Evolutionary conservation across 192 early-diverging fungal genomes (phyloP).

Genomic region (Geranomyces variabilis): DNA sequence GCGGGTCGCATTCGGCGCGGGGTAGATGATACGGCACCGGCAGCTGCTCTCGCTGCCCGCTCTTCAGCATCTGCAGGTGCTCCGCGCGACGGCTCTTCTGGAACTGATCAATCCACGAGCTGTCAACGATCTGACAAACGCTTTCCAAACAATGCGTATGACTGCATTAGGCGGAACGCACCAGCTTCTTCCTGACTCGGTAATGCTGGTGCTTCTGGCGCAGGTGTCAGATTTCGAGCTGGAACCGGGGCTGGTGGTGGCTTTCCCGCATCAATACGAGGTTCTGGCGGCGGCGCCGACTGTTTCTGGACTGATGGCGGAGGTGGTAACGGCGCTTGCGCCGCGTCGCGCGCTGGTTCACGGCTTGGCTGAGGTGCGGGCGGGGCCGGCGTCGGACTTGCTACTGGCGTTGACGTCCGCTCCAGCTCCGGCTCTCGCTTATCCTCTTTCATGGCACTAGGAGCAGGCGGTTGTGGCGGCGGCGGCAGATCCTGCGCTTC

Average conservation of each 20-base stretch:
- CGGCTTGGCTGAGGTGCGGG: background rate
- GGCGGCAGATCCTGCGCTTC: background rate
- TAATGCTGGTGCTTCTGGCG: no score
- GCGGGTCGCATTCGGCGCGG: constrained; percentile 51
- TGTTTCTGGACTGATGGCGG: background rate
- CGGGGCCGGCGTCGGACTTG: constrained; percentile 18
- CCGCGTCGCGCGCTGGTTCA: background rate
- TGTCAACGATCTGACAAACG: no score
- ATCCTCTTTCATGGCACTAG: constrained; percentile 21
- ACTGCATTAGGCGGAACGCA: no score
- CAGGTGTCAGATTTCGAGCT: background rate
- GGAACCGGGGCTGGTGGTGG: background rate
- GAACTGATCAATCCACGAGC: no score
- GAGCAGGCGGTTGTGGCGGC: constrained; percentile 23
- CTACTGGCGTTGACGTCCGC: constrained; percentile 7
- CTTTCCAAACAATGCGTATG: no score
- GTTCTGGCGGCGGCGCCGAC: constrained; percentile 13
- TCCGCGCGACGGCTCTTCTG: constrained; percentile 23
- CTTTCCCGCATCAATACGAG: background rate
- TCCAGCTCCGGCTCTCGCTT: constrained; percentile 2
- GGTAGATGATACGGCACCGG: background rate
- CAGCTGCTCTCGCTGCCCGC: constrained; percentile 18
- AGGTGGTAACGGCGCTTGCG: background rate
- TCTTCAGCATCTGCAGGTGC: constrained; percentile 20
- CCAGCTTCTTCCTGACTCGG: no score